phyloP scores from a whole-genome alignment of 768 basidiomycete species.

The Kwoniella europaea region DNA sequence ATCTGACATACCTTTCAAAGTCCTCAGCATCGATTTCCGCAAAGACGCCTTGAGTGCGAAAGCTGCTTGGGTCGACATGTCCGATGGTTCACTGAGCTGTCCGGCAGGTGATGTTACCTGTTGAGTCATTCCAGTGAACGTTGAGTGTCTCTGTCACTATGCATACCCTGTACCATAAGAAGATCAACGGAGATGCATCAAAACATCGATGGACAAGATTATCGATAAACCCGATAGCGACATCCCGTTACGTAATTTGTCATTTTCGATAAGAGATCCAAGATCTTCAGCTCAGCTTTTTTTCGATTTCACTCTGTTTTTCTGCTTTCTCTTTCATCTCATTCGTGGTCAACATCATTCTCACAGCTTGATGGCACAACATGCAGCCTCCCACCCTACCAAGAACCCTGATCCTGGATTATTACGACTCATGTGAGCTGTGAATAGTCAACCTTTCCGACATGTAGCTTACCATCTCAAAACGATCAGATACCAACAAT shows the following conservation, averaged over 20 bases:
- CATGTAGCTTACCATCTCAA: neutral
- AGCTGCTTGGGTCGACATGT: conserved; percentile 22
- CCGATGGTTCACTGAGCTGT: conserved; percentile 2
- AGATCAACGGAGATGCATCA: too few relatives aligned
- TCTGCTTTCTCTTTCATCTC: neutral
- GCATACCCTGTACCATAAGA: too few relatives aligned
- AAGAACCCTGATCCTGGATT: conserved; percentile 57
- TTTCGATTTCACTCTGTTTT: conserved; percentile 8
- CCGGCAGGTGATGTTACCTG: neutral
- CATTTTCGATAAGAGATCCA: conserved; percentile 1
- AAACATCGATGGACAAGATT: too few relatives aligned
- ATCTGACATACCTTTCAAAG: conserved; percentile 36
- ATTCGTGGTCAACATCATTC: neutral
- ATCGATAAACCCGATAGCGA: too few relatives aligned
- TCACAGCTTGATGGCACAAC: conserved; percentile 21
- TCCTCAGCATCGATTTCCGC: conserved; percentile 42
- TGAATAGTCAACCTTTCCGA: too few relatives aligned
- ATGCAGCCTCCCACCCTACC: conserved; percentile 36
- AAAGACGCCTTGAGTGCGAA: conserved; percentile 39
- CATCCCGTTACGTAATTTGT: neutral
- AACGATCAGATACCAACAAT: conserved; percentile 55
- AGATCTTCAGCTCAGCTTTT: neutral
- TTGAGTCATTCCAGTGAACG: neutral
- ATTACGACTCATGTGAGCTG: conserved; percentile 56
- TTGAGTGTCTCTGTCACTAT: too few relatives aligned